Evolutionary conservation across 371 early-diverging fungal species (phyloP).

Genomic region (Rhizomucor pusillus): DNA sequence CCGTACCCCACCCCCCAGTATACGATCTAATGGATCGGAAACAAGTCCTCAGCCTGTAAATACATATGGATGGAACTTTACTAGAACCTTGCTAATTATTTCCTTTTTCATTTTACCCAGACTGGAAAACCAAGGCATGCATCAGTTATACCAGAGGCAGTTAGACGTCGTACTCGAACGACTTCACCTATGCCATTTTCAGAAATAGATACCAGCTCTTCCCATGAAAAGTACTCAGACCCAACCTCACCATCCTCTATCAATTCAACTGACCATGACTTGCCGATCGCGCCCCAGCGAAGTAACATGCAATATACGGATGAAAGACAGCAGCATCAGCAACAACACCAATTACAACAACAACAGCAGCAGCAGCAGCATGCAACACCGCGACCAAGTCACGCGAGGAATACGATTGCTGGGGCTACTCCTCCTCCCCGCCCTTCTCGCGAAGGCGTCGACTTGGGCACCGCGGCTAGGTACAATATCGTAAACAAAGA

Average conservation of each 20-base stretch:
- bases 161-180: slow-evolving; percentile 41
- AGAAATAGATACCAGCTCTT: slow-evolving; percentile 22
- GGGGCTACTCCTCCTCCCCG: slow-evolving; percentile 38
- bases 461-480: slow-evolving; percentile 24
- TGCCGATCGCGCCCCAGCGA: slow-evolving; percentile 9
- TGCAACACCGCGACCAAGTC: slow-evolving; percentile 8
- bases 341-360: slow-evolving; percentile 2
- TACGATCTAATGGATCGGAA: too few relatives aligned
- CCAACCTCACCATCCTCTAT: slow-evolving; percentile 20
- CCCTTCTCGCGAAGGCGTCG: slow-evolving; percentile 52
- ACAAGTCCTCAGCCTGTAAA: too few relatives aligned
- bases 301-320: neutral
- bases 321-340: neutral
- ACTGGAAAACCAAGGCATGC: slow-evolving; percentile 41
- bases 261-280: slow-evolving; percentile 14
- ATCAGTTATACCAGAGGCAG: slow-evolving; percentile 48
- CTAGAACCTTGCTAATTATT: too few relatives aligned
- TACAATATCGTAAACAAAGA: slow-evolving; percentile 19
- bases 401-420: slow-evolving; percentile 15
- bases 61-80: too few relatives aligned
- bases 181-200: slow-evolving; percentile 34
- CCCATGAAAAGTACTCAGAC: slow-evolving; percentile 22
- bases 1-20: too few relatives aligned
- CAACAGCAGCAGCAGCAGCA: slow-evolving; percentile 1
- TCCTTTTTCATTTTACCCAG: neutral